Evolutionary conservation across 139 green algal genomes (phyloP).

Genomic region (Microglena sp.): DNA sequence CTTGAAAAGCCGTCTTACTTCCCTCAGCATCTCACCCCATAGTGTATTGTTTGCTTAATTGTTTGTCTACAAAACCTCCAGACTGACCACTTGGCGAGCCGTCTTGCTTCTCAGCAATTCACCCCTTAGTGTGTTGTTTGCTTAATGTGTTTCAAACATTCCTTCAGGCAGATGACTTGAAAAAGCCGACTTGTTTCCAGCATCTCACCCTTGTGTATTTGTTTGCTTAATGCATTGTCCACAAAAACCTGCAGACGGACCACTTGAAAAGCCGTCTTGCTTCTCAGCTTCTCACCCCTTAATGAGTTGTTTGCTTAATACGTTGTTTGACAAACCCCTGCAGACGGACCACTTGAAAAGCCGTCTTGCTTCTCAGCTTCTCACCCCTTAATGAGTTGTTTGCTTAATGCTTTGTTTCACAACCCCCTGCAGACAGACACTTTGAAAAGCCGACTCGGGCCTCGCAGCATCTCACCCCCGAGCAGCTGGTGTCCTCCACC

Average conservation of each 20-base stretch:
- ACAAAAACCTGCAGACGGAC: too few relatives aligned
- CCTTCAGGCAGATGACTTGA: not conserved
- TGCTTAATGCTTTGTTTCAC: not conserved
- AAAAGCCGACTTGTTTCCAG: not conserved
- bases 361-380: not conserved
- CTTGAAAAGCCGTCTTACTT: not conserved
- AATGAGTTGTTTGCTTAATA: not conserved
- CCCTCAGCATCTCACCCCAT: not conserved
- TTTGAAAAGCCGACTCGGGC: not conserved
- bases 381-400: not conserved
- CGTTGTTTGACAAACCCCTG: not conserved
- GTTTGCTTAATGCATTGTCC: too few relatives aligned
- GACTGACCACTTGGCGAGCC: too few relatives aligned
- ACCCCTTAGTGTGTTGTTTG: not conserved
- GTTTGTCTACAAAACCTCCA: too few relatives aligned
- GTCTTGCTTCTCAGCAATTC: too few relatives aligned
- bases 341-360: not conserved
- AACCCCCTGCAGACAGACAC: not conserved
- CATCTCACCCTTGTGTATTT: not conserved
- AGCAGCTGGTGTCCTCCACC: constrained; percentile 19
- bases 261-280: too few relatives aligned
- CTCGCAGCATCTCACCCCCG: constrained; percentile 17
- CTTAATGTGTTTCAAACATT: not conserved
- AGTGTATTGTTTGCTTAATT: not conserved
- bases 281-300: not conserved